Base-by-base conservation (phyloP, 2,329 filamentous ascomycete species). In the Zasmidium citrigriseum region DNA sequence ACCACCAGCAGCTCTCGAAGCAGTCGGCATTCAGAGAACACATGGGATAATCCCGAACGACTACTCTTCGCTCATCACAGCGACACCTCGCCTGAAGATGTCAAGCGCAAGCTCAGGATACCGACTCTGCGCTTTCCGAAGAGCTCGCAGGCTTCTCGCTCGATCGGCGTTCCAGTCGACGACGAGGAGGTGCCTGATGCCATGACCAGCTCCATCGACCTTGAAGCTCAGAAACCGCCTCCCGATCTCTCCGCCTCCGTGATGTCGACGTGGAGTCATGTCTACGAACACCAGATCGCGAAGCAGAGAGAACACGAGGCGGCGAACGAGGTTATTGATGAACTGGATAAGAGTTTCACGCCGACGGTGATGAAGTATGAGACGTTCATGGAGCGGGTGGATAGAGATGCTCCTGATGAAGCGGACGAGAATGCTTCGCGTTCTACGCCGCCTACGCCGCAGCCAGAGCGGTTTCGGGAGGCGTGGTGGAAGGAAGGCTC, bases 321-420 rank as follows among this genome's bases (percentile, higher is more conserved):
- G 20, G 52, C 24, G 18, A 55, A 55, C 18, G 46, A 25, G 23
- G 18, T 55, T 12, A 50, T 59, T 21, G 57, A 59, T 44, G 46
- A 47, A 20, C 21, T 55, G 4, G 48, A 52, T 23, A 20, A 22
- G 18, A 54, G 34, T n/a, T 59, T 59, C 46, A 48, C 23, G 25
- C 57, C 52, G 10, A 58, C 56, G 11, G 21, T 58, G 51, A 25
- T n/a, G 27, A 18, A 24, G 4, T 5, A 27, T 10, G 47, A 49
- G 16, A 27, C 10, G 16, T n/a, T 23, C 22, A 49, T 25, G 23
- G 18, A 7, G 47, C 20, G n/a, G 46, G 16, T 23, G 45, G 3
- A 47, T 12, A 22, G 44, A 46, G 16, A 47, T 22, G 21, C 20
- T 49, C 22, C 11, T 5, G 10, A 11, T 12, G n/a, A 25, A 16